phyloP scores from a whole-genome alignment of 768 basidiomycete species.

The Mrakia frigida region DNA sequence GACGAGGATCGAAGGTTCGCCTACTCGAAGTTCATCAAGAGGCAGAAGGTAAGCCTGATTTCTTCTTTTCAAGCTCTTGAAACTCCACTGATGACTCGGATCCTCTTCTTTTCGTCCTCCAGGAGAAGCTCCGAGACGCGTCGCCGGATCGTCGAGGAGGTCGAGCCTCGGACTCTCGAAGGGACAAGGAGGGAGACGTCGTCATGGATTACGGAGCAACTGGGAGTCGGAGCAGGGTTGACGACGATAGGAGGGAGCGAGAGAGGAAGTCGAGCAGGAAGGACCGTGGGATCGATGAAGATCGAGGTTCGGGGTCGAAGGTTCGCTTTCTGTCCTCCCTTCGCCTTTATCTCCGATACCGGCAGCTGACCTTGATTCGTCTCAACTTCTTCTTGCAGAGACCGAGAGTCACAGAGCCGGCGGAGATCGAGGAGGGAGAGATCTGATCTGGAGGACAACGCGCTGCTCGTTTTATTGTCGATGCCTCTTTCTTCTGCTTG shows the following conservation, averaged over 20 bases:
- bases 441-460: not conserved
- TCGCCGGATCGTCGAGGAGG: slow-evolving; percentile 1
- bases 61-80: too few relatives aligned
- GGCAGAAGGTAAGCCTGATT: slow-evolving; percentile 65
- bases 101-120: too few relatives aligned
- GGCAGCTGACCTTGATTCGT: not conserved
- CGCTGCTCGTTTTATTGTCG: too few relatives aligned
- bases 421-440: slow-evolving; percentile 21
- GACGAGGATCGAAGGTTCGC: slow-evolving; percentile 77
- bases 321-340: not conserved
- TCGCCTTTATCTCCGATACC: not conserved
- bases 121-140: slow-evolving; percentile 39
- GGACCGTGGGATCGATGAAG: not conserved
- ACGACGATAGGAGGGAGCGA: not conserved
- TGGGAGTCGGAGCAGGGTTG: not conserved
- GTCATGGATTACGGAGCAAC: slow-evolving; percentile 2
- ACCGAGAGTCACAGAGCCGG: not conserved
- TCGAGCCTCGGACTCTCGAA: not conserved
- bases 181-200: slow-evolving; percentile 5
- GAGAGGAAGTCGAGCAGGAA: not conserved
- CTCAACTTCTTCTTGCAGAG: not conserved
- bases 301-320: not conserved
- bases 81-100: too few relatives aligned
- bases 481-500: too few relatives aligned
- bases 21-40: slow-evolving; percentile 78